A percentile compares a stretch with the other conserved stretches of the same genome.
Conservation (phyloP, 768 basidiomycete genomes). For the Tricholoma flavovirens region DNA sequence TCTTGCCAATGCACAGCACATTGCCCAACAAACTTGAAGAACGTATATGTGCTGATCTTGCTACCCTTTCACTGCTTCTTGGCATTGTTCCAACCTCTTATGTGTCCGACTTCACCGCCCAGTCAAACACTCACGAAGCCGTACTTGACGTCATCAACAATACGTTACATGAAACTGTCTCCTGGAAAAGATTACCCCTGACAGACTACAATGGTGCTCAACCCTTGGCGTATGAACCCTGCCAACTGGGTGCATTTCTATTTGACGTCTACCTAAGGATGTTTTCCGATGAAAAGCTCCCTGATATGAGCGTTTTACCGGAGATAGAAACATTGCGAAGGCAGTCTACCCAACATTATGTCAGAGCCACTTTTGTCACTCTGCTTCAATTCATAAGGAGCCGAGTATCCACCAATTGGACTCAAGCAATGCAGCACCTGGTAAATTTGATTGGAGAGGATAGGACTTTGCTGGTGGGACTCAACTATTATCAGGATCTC, state of each 20-base stretch:
- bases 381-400: constrained; percentile 22
- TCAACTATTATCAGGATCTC: constrained; percentile 28
- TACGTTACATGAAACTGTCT: constrained; percentile 5
- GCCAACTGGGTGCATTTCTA: constrained; percentile 29
- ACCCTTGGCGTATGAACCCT: constrained; percentile 14
- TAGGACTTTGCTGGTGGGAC: constrained; percentile 19
- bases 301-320: constrained; percentile 10
- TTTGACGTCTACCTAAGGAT: constrained; percentile 34
- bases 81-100: constrained; percentile 30
- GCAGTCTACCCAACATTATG: constrained; percentile 26
- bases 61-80: constrained; percentile 27
- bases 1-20: constrained; percentile 19
- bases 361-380: constrained; percentile 25
- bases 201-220: constrained; percentile 26
- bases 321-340: constrained; percentile 9
- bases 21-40: constrained; percentile 25
- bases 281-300: constrained; percentile 30
- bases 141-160: not conserved
- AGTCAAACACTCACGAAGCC: constrained; percentile 31
- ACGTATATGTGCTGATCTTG: constrained; percentile 27
- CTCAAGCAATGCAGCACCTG: constrained; percentile 23
- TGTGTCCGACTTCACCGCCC: constrained; percentile 29
- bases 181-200: not conserved
- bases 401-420: constrained; percentile 19
- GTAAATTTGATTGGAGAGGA: constrained; percentile 18